Evolutionary conservation across 495 filamentous ascomycete genomes (phyloP).

Genomic region (Podospora australis): DNA sequence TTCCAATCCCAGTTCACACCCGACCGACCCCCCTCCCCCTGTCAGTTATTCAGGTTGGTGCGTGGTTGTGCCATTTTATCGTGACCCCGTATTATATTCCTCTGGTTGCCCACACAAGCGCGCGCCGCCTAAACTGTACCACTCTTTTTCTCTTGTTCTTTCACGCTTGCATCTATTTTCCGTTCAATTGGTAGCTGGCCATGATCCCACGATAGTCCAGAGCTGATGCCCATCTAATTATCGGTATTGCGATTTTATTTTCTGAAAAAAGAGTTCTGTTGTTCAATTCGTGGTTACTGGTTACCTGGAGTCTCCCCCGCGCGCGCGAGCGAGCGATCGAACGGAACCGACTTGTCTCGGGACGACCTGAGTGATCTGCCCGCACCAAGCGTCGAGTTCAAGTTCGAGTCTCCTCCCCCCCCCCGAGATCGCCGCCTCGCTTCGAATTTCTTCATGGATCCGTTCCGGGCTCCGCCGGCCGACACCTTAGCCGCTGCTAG

Average conservation of each 20-base stretch:
- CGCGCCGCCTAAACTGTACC: slow-evolving; percentile 1
- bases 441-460: slow-evolving; percentile 20
- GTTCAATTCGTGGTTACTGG: too few relatives aligned
- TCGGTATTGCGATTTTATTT: too few relatives aligned
- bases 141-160: slow-evolving; percentile 3
- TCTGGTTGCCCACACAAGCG: slow-evolving; percentile 5
- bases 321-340: too few relatives aligned
- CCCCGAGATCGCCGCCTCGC: too few relatives aligned
- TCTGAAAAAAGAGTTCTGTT: too few relatives aligned
- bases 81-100: slow-evolving; percentile 10
- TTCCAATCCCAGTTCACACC: slow-evolving; percentile 3
- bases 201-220: slow-evolving; percentile 4
- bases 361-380: too few relatives aligned
- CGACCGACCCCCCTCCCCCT: background rate
- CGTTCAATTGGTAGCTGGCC: slow-evolving; percentile 1
- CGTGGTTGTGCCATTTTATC: background rate
- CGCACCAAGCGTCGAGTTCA: too few relatives aligned
- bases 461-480: slow-evolving; percentile 39
- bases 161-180: background rate
- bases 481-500: slow-evolving; percentile 26
- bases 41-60: background rate
- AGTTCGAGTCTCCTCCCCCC: too few relatives aligned
- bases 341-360: too few relatives aligned
- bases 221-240: slow-evolving; percentile 1
- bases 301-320: too few relatives aligned